These are phyloP conservation scores for Solanum pennellii DNA, from an alignment of 257 asterid genomes.

Conservation along the genomic window DNA sequence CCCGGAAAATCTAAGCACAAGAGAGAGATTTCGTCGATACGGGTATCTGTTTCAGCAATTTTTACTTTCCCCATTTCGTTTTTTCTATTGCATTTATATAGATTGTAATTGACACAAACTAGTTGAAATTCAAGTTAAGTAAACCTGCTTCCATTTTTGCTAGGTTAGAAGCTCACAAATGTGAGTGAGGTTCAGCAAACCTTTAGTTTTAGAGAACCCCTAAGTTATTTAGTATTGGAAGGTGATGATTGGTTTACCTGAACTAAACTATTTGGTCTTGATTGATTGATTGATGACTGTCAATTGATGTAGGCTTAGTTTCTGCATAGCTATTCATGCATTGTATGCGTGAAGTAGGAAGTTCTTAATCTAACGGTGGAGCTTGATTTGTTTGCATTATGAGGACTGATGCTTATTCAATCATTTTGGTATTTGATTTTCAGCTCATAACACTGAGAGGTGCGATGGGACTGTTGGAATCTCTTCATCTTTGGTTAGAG, in stretches of 20 bases:
- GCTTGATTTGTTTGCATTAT: neutral
- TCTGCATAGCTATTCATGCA: neutral
- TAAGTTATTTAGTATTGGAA: neutral
- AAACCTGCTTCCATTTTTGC: neutral
- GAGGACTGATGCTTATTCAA: neutral
- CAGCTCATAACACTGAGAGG: neutral
- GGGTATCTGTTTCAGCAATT: constrained; percentile 31
- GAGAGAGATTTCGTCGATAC: constrained; percentile 91
- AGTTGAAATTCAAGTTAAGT: neutral
- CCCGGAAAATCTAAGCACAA: constrained; percentile 63
- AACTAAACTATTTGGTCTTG: neutral
- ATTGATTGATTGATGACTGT: neutral
- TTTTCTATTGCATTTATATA: neutral
- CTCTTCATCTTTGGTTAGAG: neutral
- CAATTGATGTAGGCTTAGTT: neutral
- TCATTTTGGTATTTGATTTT: neutral
- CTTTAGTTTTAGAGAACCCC: neutral
- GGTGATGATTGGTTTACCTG: neutral
- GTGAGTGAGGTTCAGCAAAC: neutral
- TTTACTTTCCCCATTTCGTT: neutral
- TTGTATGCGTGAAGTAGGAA: neutral
- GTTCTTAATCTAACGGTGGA: neutral
- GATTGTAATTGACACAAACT: neutral
- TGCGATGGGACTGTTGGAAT: neutral
- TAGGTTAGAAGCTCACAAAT: neutral